Base-by-base conservation (phyloP, 2,329 filamentous ascomycete genomes). In the Fusarium concolor region DNA sequence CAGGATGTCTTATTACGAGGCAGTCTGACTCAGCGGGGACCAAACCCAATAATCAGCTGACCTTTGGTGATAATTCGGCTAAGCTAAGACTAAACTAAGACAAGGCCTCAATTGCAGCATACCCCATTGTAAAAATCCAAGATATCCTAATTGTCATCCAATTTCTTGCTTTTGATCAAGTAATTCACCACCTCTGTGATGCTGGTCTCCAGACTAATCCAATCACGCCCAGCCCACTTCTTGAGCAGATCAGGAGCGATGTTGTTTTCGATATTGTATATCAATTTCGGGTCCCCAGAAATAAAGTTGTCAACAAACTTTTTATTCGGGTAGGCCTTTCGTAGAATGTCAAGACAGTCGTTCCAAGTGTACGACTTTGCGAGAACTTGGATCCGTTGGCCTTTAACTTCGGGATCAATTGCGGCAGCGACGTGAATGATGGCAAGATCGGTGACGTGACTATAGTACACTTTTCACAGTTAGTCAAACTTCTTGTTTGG, bases 191-290 rank as follows among this genome's bases (percentile, higher is more conserved):
- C 53, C 44, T 69, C 66, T n/a, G 12, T 28, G 3, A 70, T 14
- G 18, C 39, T 47, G 1, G 28, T 41, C 22, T 67, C 54, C 26
- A 70, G 28, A 14, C 39, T 26, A 2, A 67, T 55, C 66, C 67
- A 67, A 17, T 45, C 54, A 10, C 67, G 63, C 6, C 56, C 63
- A 1, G 67, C 56, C 67, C 67, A 70, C 35, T 67, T 70, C 38
- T 50, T 28, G 2, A 70, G 11, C 20, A 70, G 29, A 2, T 8
- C 20, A 10, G 54, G 59, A 8, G 63, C 63, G 45, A 62, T 59
- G 2, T 70, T 44, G 17, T 70, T 65, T 10, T 65, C 63, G 5
- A 70, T 55, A 0, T 54, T 38, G 10, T 70, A 70, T 0, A 22
- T 35, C 37, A 70, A 17, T 5, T 24, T 56, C 2, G 67, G 68